Evolutionary conservation across 108 stramenopile genomes (phyloP).

Genomic region (Stephanodiscus minutulus): DNA sequence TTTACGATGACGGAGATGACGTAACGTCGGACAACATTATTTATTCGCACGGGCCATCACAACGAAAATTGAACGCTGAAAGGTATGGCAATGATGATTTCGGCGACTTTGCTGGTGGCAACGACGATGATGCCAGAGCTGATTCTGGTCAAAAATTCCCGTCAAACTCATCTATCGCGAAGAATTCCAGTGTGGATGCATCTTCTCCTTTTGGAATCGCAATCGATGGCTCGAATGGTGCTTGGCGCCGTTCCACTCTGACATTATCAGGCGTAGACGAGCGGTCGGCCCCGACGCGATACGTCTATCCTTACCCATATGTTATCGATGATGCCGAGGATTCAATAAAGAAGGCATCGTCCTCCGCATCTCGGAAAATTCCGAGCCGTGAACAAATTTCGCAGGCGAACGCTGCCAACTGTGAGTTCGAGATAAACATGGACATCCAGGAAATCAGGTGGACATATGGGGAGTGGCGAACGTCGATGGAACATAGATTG

Average conservation of each 20-base stretch:
- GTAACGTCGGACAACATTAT: not conserved
- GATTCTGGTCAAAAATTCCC: not conserved
- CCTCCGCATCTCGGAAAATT: slow-evolving; percentile 52
- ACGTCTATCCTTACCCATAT: slow-evolving; percentile 67
- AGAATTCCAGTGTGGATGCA: not conserved
- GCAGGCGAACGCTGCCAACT: slow-evolving; percentile 67
- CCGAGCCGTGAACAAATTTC: slow-evolving; percentile 62
- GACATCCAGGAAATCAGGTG: slow-evolving; percentile 65
- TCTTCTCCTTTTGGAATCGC: not conserved
- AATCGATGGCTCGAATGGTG: slow-evolving; percentile 4
- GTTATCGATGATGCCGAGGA: slow-evolving; percentile 64
- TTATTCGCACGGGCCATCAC: not conserved
- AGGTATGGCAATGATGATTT: not conserved
- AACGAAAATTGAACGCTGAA: not conserved
- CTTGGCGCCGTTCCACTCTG: slow-evolving; percentile 4
- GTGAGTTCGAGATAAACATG: slow-evolving; percentile 82
- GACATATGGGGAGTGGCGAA: slow-evolving; percentile 73
- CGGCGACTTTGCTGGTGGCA: not conserved
- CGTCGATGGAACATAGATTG: slow-evolving; percentile 45
- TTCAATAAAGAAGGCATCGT: slow-evolving; percentile 48
- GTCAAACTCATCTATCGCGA: not conserved
- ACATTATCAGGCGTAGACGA: not conserved
- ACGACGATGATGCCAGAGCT: not conserved
- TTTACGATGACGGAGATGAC: not conserved
- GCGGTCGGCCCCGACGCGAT: slow-evolving; percentile 4